Evolutionary conservation across 2,329 filamentous ascomycete species (phyloP).

Genomic region (Colletotrichum liaoningense): DNA sequence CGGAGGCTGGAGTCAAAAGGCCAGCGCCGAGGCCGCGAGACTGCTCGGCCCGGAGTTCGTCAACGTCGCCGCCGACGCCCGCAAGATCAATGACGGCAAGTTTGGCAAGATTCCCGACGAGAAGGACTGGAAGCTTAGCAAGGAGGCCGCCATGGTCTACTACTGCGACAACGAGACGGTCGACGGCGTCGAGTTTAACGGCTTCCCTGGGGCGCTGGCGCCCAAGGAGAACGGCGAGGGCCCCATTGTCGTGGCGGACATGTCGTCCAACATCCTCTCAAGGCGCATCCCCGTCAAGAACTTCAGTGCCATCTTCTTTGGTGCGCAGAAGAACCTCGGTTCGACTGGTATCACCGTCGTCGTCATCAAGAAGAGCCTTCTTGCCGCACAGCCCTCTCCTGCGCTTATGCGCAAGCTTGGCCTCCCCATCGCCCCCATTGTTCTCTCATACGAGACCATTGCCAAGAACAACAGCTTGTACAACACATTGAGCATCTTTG

Average conservation of each 20-base stretch:
- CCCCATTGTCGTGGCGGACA: conserved; percentile 87
- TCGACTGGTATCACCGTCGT: conserved; percentile 87
- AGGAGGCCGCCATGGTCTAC: conserved; percentile 81
- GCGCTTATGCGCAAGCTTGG: conserved; percentile 78
- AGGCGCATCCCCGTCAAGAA: conserved; percentile 81
- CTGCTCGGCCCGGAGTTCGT: conserved; percentile 83
- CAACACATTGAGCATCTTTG: conserved; percentile 96
- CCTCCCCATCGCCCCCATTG: conserved; percentile 81
- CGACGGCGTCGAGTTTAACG: conserved; percentile 90
- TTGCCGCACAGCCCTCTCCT: conserved; percentile 79
- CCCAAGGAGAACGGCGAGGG: conserved; percentile 69
- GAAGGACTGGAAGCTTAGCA: conserved; percentile 79
- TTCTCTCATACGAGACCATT: conserved; percentile 86
- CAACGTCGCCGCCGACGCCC: conserved; percentile 80
- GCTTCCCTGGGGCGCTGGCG: conserved; percentile 74
- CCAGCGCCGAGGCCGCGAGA: conserved; percentile 82
- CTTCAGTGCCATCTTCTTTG: conserved; percentile 88
- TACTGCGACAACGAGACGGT: conserved; percentile 96
- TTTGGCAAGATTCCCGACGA: conserved; percentile 87
- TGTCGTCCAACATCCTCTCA: conserved; percentile 94
- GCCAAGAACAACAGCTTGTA: conserved; percentile 96
- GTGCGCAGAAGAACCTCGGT: conserved; percentile 95
- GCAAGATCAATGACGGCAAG: conserved; percentile 77
- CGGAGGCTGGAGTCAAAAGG: conserved; percentile 89
- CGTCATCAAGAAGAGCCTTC: conserved; percentile 83